These are phyloP conservation scores for Penicillium sp. DNA, from an alignment of 2,329 filamentous ascomycete genomes.

Conservation along the genomic window DNA sequence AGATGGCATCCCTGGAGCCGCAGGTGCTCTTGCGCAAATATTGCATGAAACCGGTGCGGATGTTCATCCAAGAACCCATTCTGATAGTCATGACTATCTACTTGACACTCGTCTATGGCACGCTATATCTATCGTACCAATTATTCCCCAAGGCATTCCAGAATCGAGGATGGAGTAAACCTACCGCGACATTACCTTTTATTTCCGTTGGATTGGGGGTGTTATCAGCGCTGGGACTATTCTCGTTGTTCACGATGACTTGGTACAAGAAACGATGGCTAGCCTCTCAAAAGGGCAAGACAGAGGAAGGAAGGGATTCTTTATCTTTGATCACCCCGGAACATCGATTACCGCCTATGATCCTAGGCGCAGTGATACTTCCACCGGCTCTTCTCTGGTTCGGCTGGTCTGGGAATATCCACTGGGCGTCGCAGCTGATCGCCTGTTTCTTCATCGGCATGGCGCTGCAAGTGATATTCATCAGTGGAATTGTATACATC, in stretches of 20 bases:
- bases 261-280: slow-evolving; percentile 32
- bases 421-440: slow-evolving; percentile 50
- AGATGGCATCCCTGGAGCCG: slow-evolving; percentile 43
- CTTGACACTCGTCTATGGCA: slow-evolving; percentile 38
- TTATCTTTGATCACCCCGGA: slow-evolving; percentile 39
- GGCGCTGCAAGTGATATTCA: slow-evolving; percentile 45
- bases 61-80: slow-evolving; percentile 52
- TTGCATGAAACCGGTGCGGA: slow-evolving; percentile 45
- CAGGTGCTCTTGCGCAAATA: slow-evolving; percentile 45
- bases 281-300: slow-evolving; percentile 18
- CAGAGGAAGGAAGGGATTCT: not conserved
- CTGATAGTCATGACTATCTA: slow-evolving; percentile 49
- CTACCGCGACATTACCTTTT: slow-evolving; percentile 35
- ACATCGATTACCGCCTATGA: slow-evolving; percentile 50
- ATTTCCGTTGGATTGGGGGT: slow-evolving; percentile 30
- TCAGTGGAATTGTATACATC: slow-evolving; percentile 43
- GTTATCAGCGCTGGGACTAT: slow-evolving; percentile 31
- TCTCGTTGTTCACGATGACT: slow-evolving; percentile 37
- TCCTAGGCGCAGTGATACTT: slow-evolving; percentile 46
- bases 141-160: slow-evolving; percentile 41
- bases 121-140: slow-evolving; percentile 36
- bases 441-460: slow-evolving; percentile 48
- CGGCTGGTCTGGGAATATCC: slow-evolving; percentile 48
- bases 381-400: slow-evolving; percentile 52
- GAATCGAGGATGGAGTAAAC: slow-evolving; percentile 32